Evolutionary conservation across 257 asterid genomes (phyloP).

Genomic region (Solanum tarijense): DNA sequence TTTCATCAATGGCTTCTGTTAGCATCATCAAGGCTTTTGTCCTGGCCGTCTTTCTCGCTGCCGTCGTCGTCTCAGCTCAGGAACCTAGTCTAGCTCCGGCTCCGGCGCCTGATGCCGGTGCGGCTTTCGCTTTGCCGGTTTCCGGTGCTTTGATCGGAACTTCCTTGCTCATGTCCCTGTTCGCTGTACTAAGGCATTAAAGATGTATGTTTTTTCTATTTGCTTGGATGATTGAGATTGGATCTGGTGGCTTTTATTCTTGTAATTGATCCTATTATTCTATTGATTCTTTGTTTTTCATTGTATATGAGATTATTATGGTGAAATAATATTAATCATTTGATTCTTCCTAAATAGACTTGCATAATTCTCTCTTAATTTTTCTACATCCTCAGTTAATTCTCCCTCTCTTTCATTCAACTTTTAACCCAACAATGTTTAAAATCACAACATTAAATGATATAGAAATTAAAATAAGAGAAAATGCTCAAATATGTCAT

Average conservation of each 20-base stretch:
- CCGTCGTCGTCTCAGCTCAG: constrained; percentile 27
- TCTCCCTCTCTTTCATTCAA: too few relatives aligned
- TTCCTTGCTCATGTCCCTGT: background rate
- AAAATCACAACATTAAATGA: too few relatives aligned
- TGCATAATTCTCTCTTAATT: too few relatives aligned
- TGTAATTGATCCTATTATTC: background rate
- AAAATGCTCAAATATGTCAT: fast-evolving
- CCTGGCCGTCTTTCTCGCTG: constrained; percentile 16
- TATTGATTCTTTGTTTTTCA: background rate
- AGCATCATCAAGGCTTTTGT: constrained; percentile 15
- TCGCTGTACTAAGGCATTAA: background rate
- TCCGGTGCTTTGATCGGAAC: background rate
- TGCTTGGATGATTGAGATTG: background rate
- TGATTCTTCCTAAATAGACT: too few relatives aligned
- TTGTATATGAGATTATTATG: background rate
- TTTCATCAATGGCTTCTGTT: constrained; percentile 34
- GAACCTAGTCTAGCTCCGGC: constrained; percentile 18
- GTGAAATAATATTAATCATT: background rate
- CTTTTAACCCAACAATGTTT: too few relatives aligned
- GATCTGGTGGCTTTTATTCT: background rate
- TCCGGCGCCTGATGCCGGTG: background rate
- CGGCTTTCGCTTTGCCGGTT: background rate
- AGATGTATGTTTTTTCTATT: background rate
- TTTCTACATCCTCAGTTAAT: too few relatives aligned
- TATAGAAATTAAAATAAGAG: too few relatives aligned